Percentiles rank a stretch among this genome's conserved stretches.
Evolutionary conservation across 148 eudicot species (phyloP).

Genomic region (Rheum nobile): DNA sequence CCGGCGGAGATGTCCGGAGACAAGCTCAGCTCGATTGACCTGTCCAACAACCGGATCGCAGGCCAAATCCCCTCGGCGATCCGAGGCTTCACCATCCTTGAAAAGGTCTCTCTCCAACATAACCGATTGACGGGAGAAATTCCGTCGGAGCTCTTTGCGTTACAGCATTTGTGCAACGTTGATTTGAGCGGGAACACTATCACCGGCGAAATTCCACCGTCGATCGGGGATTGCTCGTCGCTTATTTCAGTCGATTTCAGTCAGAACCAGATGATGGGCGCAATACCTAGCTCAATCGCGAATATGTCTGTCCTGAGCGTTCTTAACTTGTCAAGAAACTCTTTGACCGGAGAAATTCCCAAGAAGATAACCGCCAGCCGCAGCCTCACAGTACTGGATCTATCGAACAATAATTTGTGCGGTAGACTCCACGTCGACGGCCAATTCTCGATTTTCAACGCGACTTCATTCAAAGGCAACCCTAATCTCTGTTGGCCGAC

Average conservation of each 20-base stretch:
- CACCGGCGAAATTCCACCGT: constrained; percentile 31
- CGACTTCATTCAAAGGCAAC: constrained; percentile 33
- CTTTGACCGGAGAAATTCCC: constrained; percentile 38
- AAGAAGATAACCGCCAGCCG: constrained; percentile 16
- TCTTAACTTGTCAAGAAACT: constrained; percentile 31
- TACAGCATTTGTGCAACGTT: constrained; percentile 13
- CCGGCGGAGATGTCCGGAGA: constrained; percentile 26
- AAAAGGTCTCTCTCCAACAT: constrained; percentile 16
- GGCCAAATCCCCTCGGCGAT: constrained; percentile 40
- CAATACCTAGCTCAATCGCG: constrained; percentile 24
- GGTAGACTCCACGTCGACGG: constrained; percentile 25
- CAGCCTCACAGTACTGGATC: constrained; percentile 29
- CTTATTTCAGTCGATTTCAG: constrained; percentile 39
- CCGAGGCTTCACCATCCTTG: constrained; percentile 17
- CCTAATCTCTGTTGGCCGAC: constrained; percentile 33
- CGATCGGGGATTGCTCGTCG: constrained; percentile 19
- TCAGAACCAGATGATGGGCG: constrained; percentile 27
- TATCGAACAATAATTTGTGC: constrained; percentile 39
- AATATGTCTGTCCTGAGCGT: constrained; percentile 14
- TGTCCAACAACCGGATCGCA: constrained; percentile 33
- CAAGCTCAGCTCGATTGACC: constrained; percentile 14
- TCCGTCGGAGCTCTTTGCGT: constrained; percentile 26
- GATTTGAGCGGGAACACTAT: constrained; percentile 28
- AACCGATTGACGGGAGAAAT: constrained; percentile 36
- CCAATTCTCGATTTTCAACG: constrained; percentile 18